Evolutionary conservation across 139 green algal species (phyloP).

Genomic region (Chlamydomonas urium): DNA sequence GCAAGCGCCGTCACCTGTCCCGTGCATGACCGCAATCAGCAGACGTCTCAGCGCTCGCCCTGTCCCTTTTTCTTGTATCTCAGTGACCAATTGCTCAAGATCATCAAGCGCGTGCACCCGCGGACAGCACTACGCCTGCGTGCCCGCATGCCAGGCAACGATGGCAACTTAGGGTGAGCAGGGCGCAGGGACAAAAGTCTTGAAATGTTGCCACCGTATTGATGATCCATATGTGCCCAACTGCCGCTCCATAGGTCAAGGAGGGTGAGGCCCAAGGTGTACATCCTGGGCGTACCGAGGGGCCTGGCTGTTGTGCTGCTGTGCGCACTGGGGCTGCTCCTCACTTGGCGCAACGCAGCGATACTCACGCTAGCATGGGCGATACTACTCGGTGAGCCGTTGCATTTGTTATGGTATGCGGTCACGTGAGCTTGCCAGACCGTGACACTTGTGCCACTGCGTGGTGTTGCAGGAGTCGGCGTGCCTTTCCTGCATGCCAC

Average conservation of each 20-base stretch:
- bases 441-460: no score
- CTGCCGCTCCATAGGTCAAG: background rate
- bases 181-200: background rate
- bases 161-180: background rate
- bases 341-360: background rate
- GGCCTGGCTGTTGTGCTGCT: background rate
- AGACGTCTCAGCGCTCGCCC: background rate
- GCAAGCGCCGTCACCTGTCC: background rate
- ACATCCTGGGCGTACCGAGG: constrained; percentile 2
- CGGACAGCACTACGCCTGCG: constrained; percentile 4
- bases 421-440: no score
- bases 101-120: constrained; percentile 28
- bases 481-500: no score
- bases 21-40: background rate
- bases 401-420: no score
- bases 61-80: constrained; percentile 2
- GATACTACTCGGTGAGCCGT: constrained; percentile 30
- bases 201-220: background rate
- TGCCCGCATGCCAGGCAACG: background rate
- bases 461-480: no score
- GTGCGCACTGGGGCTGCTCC: background rate
- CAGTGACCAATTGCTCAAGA: constrained; percentile 40
- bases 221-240: background rate
- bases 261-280: constrained; percentile 8
- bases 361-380: constrained; percentile 14